Percentiles rank a stretch among this genome's conserved stretches.
These are phyloP conservation scores for Ogataea henricii DNA, from an alignment of 805 yeast species.

Conservation along the genomic window DNA sequence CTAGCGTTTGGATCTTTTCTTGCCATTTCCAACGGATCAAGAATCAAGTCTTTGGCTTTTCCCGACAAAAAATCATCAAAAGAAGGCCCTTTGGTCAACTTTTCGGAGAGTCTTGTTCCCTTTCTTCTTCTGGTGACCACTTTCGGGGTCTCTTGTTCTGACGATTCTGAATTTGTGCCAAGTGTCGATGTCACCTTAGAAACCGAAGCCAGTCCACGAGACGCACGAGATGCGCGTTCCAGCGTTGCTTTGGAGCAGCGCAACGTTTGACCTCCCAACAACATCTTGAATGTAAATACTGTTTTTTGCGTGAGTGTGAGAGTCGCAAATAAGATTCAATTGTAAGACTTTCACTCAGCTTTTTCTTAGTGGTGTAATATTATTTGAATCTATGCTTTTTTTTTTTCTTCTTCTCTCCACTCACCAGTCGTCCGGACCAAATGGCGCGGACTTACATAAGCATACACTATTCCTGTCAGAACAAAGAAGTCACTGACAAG, in stretches of 20 bases:
- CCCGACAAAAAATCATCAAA: conserved; percentile 90
- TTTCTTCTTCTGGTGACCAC: conserved; percentile 44
- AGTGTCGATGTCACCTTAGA: conserved; percentile 2
- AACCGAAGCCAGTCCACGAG: conserved; percentile 6
- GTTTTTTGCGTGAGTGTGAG: neutral
- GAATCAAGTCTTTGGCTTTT: conserved; percentile 62
- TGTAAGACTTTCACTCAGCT: no score
- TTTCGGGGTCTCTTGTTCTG: conserved; percentile 6
- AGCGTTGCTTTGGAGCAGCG: conserved; percentile 1
- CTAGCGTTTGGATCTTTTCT: conserved; percentile 68
- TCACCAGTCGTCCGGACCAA: neutral
- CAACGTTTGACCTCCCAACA: conserved; percentile 2
- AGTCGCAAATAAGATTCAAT: no score
- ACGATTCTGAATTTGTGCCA: neutral
- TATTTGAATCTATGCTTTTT: no score
- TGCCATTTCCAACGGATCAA: conserved; percentile 80
- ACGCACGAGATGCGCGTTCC: neutral
- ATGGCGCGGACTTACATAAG: conserved; percentile 2
- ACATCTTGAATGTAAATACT: neutral
- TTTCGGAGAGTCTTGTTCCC: conserved; percentile 65
- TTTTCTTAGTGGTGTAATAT: no score
- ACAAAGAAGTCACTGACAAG: neutral
- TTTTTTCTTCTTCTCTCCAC: neutral
- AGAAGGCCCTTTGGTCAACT: conserved; percentile 81
- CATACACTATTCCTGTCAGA: neutral